These are phyloP conservation scores for Suhomyces panamericanus DNA, from an alignment of 1,139 yeast genomes.

Conservation along the genomic window DNA sequence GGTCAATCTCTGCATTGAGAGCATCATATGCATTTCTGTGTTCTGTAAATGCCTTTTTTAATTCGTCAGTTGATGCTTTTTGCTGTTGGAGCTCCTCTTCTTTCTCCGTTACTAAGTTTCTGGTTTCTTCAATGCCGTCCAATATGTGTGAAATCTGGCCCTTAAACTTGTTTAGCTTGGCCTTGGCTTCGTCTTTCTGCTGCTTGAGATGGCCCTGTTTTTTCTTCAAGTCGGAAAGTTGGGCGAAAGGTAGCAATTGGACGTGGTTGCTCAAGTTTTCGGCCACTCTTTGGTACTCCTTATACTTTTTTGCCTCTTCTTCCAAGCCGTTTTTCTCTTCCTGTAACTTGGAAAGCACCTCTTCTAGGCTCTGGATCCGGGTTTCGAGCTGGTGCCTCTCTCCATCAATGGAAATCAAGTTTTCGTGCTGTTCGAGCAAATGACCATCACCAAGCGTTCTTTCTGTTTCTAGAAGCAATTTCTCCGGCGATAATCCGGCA, in stretches of 20 bases:
- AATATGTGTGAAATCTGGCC: constrained; percentile 1
- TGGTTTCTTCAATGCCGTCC: constrained; percentile 9
- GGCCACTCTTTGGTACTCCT: constrained; percentile 42
- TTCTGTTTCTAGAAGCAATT: constrained; percentile 73
- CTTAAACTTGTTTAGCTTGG: constrained; percentile 31
- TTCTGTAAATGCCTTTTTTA: constrained; percentile 6
- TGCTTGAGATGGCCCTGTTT: constrained; percentile 41
- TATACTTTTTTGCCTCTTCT: constrained; percentile 39
- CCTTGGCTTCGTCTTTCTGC: constrained; percentile 43
- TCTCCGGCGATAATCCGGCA: constrained; percentile 78
- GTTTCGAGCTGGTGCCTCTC: constrained; percentile 29
- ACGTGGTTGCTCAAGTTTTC: constrained; percentile 49
- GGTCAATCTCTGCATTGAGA: constrained; percentile 22
- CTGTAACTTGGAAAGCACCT: constrained; percentile 31
- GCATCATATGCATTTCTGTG: constrained; percentile 19
- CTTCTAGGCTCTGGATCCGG: constrained; percentile 23
- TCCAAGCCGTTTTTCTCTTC: constrained; percentile 35
- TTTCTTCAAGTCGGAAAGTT: constrained; percentile 53
- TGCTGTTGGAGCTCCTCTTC: constrained; percentile 8
- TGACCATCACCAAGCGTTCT: constrained; percentile 72
- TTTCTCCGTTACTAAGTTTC: constrained; percentile 11
- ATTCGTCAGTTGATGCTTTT: constrained; percentile 7
- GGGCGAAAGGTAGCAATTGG: constrained; percentile 61
- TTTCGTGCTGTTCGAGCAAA: constrained; percentile 57
- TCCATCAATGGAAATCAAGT: constrained; percentile 54